Base-by-base conservation (phyloP, 305 asterid genomes). In the Fraxinus angustifolia region DNA sequence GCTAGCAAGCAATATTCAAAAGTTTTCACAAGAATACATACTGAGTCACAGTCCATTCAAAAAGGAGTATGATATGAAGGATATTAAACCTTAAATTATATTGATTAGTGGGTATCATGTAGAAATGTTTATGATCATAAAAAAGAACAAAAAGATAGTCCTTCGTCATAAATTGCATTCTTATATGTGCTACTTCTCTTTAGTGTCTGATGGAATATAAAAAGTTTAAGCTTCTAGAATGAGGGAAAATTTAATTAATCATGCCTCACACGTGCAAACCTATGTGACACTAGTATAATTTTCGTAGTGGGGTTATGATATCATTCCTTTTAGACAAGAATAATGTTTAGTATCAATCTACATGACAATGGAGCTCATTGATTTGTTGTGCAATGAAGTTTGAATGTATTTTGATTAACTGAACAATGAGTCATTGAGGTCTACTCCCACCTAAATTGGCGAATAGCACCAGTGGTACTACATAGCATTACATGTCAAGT, bases 41-140 rank as follows among this genome's bases (percentile, higher is more conserved):
- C 56, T 80, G 89, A 84, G 91, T 85, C 89, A 85, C 82, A 81
- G 17, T 78, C 87, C 88, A 87, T 85, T 73, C 73, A 19, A 85
- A 84, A 86, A 84, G 78, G 84, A 82, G 82, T 80, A 87, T 53
- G 76, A 80, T 79, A 73, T 65, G 56, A 81, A 3, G 77, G 65
- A 56, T 16, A n/a, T 48, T 48, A 48, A 56, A 56, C 65, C 65
- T 56, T 17, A 56, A 56, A 56, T n/a, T 56, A 56, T 56, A 56
- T 19, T 17, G 8, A 56, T 17, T 4, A 56, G 6, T 5, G 65
- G 65, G 26, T n/a, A 56, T 4, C 65, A 4, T 56, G 26, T 6
- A 16, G 26, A n/a, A 53, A n/a, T 53, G 65, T 53, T 53, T 16
- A n/a, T n/a, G 23, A 53, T 53, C 10, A 53, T 53, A 53, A 53